These are phyloP conservation scores for Penicillium diatomitis DNA, from an alignment of 495 filamentous ascomycete species.

Conservation along the genomic window DNA sequence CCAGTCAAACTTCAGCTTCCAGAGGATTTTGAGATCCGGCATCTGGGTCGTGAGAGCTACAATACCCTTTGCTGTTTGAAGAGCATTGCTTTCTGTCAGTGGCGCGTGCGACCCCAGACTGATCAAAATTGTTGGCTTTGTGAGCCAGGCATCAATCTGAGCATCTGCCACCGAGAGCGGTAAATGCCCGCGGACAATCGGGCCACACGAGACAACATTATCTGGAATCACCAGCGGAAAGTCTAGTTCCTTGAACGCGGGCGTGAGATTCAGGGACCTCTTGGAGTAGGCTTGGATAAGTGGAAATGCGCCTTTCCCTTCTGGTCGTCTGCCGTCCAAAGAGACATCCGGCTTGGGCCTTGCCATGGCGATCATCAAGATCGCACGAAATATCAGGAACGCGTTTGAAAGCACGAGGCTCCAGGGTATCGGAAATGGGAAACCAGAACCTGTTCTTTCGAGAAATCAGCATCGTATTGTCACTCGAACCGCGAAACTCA, in stretches of 20 bases:
- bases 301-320: constrained; percentile 21
- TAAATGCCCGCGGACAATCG: constrained; percentile 28
- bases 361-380: constrained; percentile 1
- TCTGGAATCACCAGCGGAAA: constrained; percentile 31
- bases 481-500: background rate
- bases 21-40: constrained; percentile 32
- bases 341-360: constrained; percentile 14
- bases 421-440: constrained; percentile 37
- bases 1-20: constrained; percentile 36
- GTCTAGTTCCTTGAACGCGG: constrained; percentile 35
- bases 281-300: constrained; percentile 24
- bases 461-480: constrained; percentile 1
- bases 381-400: constrained; percentile 15
- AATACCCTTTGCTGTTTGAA: constrained; percentile 29
- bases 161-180: constrained; percentile 29
- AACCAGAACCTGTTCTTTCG: constrained; percentile 34
- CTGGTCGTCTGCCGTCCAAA: constrained; percentile 16
- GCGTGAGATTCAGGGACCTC: constrained; percentile 27
- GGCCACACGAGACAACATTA: constrained; percentile 41
- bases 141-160: constrained; percentile 37
- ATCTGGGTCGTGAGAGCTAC: constrained; percentile 20
- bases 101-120: constrained; percentile 39
- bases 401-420: constrained; percentile 32
- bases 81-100: constrained; percentile 24
- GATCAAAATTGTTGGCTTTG: constrained; percentile 38